Percentiles rank a stretch among this genome's conserved stretches.
Evolutionary conservation across 495 filamentous ascomycete species (phyloP).

Genomic region (Penicillium lagena): DNA sequence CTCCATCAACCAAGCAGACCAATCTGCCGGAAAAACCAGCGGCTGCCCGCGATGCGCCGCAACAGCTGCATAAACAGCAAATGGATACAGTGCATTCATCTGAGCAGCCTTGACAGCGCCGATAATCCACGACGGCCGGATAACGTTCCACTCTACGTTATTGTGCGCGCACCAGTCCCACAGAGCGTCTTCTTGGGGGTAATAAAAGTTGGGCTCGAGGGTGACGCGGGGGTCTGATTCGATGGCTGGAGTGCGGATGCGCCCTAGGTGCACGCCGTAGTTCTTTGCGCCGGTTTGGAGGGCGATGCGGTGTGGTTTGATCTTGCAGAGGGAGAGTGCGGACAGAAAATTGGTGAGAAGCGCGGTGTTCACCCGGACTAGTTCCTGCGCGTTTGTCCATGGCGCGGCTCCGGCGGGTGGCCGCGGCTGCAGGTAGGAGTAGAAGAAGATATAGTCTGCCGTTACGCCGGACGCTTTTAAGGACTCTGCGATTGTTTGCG

Average conservation of each 20-base stretch:
- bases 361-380: slow-evolving; percentile 27
- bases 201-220: slow-evolving; percentile 47
- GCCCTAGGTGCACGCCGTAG: slow-evolving; percentile 45
- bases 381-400: slow-evolving; percentile 29
- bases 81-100: slow-evolving; percentile 37
- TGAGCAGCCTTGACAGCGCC: slow-evolving; percentile 39
- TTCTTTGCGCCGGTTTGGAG: slow-evolving; percentile 47
- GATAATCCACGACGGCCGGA: slow-evolving; percentile 37
- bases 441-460: slow-evolving; percentile 47
- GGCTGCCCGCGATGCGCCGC: slow-evolving; percentile 19
- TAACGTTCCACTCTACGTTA: slow-evolving; percentile 26
- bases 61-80: slow-evolving; percentile 41
- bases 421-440: slow-evolving; percentile 41
- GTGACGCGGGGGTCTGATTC: slow-evolving; percentile 36
- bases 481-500: slow-evolving; percentile 26
- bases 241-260: slow-evolving; percentile 27
- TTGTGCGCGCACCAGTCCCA: slow-evolving; percentile 22
- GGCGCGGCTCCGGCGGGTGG: slow-evolving; percentile 33
- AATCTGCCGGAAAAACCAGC: slow-evolving; percentile 35
- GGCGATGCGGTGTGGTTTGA: slow-evolving; percentile 40
- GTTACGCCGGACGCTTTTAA: slow-evolving; percentile 17
- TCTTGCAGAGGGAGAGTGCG: slow-evolving; percentile 25
- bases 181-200: slow-evolving; percentile 43
- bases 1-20: slow-evolving; percentile 28
- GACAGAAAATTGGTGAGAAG: slow-evolving; percentile 40